Percentiles rank a stretch among this genome's conserved stretches.
Evolutionary conservation across 2,329 filamentous ascomycete genomes (phyloP).

Genomic region (Chrysoporthe austroafricana): DNA sequence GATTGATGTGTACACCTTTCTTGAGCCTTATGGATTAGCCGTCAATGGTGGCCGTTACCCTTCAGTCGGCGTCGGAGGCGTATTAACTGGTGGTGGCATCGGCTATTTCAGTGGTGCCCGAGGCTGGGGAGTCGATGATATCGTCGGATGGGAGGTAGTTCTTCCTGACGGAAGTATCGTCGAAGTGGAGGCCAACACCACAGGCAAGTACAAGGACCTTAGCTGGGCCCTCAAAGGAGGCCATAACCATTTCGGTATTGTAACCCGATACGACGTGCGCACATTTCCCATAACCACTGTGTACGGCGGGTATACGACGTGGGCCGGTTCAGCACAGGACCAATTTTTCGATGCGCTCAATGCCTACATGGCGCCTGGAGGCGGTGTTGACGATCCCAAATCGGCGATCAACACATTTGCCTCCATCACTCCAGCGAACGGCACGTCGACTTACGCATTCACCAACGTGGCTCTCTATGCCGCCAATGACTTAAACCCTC

Average conservation of each 20-base stretch:
- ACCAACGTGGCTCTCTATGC: not conserved
- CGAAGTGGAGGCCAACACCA: conserved; percentile 37
- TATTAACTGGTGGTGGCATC: conserved; percentile 35
- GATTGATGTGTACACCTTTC: conserved; percentile 9
- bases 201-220: conserved; percentile 40
- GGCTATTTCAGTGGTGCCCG: conserved; percentile 28
- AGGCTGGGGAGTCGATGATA: conserved; percentile 46
- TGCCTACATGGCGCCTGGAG: conserved; percentile 30
- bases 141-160: conserved; percentile 47
- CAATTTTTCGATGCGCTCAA: conserved; percentile 27
- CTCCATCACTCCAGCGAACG: conserved; percentile 24
- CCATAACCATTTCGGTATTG: conserved; percentile 48
- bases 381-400: conserved; percentile 32
- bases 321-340: conserved; percentile 1
- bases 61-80: conserved; percentile 35
- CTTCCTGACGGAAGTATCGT: conserved; percentile 36
- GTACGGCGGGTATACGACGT: conserved; percentile 20
- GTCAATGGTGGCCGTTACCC: conserved; percentile 34
- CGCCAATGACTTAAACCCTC: conserved; percentile 6
- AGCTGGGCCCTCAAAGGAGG: conserved; percentile 51
- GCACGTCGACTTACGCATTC: conserved; percentile 6
- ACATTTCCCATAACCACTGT: conserved; percentile 33
- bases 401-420: conserved; percentile 28
- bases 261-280: conserved; percentile 39
- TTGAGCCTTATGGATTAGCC: conserved; percentile 29